phyloP scores from a whole-genome alignment of 2,329 filamentous ascomycete genomes.

The Aspergillus pseudoterreus region DNA sequence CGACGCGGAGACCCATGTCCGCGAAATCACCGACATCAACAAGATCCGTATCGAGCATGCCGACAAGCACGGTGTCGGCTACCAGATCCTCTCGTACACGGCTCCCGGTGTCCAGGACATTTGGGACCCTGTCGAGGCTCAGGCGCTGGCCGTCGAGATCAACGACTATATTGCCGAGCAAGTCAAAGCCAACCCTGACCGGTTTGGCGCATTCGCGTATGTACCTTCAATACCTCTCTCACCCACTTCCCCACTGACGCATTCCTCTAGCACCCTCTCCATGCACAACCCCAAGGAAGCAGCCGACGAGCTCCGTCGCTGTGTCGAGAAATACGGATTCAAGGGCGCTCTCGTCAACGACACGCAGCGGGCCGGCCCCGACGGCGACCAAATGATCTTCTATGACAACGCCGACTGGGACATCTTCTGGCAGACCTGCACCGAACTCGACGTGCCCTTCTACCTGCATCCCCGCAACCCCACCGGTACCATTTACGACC shows the following conservation, averaged over 20 bases:
- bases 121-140: conserved; percentile 42
- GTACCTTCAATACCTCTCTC: not conserved
- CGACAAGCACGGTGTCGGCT: conserved; percentile 46
- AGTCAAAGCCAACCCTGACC: conserved; percentile 40
- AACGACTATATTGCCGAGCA: conserved; percentile 46
- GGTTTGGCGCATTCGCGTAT: conserved; percentile 45
- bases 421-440: conserved; percentile 57
- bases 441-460: conserved; percentile 60
- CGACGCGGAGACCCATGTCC: conserved; percentile 56
- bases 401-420: conserved; percentile 59
- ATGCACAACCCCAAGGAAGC: conserved; percentile 42
- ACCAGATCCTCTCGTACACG: conserved; percentile 48
- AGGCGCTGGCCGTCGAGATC: conserved; percentile 43
- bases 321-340: conserved; percentile 58
- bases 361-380: conserved; percentile 55
- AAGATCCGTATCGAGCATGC: conserved; percentile 42
- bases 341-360: conserved; percentile 61
- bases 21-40: conserved; percentile 52
- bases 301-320: conserved; percentile 40
- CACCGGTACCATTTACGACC: conserved; percentile 54
- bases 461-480: conserved; percentile 62
- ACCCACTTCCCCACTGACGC: not conserved
- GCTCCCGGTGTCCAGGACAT: conserved; percentile 49
- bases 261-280: conserved; percentile 25
- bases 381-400: conserved; percentile 61